A percentile compares a stretch with the other conserved stretches of the same genome.
phyloP scores from a whole-genome alignment of 2,329 filamentous ascomycete species.

The Talaromyces sp. region DNA sequence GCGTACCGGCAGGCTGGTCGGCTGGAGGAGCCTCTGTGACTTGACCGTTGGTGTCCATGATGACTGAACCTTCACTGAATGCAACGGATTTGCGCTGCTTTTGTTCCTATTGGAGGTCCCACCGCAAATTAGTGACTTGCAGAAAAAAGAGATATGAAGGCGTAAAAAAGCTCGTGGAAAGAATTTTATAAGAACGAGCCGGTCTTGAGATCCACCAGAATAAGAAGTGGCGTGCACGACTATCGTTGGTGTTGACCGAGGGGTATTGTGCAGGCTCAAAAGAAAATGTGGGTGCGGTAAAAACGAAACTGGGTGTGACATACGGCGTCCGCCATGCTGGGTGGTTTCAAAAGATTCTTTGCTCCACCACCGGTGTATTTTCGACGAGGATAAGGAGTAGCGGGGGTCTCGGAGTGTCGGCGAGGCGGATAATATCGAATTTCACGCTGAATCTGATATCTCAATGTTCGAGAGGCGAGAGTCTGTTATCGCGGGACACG shows the following conservation, averaged over 20 bases:
- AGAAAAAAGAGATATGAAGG: constrained; percentile 5
- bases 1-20: constrained; percentile 78
- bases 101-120: constrained; percentile 40
- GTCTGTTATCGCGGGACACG: constrained; percentile 25
- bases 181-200: background rate
- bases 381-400: background rate
- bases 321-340: constrained; percentile 48
- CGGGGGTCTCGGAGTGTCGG: constrained; percentile 4
- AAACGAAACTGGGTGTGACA: constrained; percentile 41
- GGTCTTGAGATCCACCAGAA: constrained; percentile 1
- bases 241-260: constrained; percentile 26
- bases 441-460: constrained; percentile 25
- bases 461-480: constrained; percentile 18
- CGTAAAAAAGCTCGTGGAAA: background rate
- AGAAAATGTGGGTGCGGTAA: constrained; percentile 47
- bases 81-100: constrained; percentile 91
- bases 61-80: constrained; percentile 83
- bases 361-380: constrained; percentile 14
- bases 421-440: constrained; percentile 19
- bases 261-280: constrained; percentile 34
- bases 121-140: constrained; percentile 30
- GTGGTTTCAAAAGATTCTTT: constrained; percentile 14
- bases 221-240: constrained; percentile 18
- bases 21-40: constrained; percentile 76
- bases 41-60: constrained; percentile 87